phyloP scores from a whole-genome alignment of 192 early-diverging fungal species.

The Physocladia obscura region DNA sequence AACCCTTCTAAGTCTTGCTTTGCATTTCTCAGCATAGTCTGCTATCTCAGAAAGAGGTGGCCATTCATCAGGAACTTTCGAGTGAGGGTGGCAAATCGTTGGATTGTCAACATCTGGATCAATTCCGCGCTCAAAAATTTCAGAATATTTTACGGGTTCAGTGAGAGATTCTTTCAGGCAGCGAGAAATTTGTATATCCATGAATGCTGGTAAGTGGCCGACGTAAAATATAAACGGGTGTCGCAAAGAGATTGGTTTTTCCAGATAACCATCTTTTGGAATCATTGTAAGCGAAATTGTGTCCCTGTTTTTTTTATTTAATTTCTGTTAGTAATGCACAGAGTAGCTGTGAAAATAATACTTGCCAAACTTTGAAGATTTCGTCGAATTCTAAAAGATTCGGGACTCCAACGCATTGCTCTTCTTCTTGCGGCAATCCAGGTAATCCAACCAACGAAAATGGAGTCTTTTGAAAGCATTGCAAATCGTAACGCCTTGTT shows the following conservation, averaged over 20 bases:
- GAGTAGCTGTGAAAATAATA: not conserved
- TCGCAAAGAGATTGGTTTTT: conserved; percentile 77
- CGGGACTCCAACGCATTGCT: conserved; percentile 46
- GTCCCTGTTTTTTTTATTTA: conserved; percentile 55
- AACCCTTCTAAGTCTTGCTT: conserved; percentile 51
- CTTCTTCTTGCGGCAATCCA: not conserved
- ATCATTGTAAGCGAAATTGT: conserved; percentile 65
- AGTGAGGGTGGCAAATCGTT: conserved; percentile 75
- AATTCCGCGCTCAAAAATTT: conserved; percentile 87
- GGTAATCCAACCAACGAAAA: conserved; percentile 37
- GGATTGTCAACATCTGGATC: conserved; percentile 63
- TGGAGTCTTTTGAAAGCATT: conserved; percentile 49
- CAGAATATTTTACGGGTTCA: conserved; percentile 5
- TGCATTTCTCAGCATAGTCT: conserved; percentile 65
- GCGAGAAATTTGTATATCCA: conserved; percentile 39
- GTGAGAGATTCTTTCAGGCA: conserved; percentile 28
- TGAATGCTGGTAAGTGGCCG: conserved; percentile 22
- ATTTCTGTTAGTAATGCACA: not conserved
- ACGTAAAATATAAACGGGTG: conserved; percentile 70
- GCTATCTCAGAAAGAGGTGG: conserved; percentile 67
- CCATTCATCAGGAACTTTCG: conserved; percentile 67
- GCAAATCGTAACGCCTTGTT: conserved; percentile 40
- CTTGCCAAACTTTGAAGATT: conserved; percentile 75
- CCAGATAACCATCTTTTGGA: conserved; percentile 40
- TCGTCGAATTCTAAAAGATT: conserved; percentile 69